Conservation (phyloP, 2,329 filamentous ascomycete genomes). For the Claviceps sp. region DNA sequence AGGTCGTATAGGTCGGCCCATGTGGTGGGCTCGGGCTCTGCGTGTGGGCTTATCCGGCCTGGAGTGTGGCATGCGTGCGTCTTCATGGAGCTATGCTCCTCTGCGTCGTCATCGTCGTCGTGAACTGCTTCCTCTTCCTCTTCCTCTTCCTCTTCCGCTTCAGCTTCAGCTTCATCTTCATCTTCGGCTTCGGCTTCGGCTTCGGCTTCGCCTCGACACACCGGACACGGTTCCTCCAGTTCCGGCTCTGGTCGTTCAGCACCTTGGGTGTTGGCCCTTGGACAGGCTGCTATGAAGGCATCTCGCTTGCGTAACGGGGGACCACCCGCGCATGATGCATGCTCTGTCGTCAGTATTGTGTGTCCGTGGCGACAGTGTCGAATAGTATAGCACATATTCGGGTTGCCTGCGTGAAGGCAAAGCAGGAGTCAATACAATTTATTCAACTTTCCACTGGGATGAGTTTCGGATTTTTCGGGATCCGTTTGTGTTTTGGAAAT, state of each 20-base stretch:
- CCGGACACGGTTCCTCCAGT: neutral
- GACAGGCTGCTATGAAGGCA: neutral
- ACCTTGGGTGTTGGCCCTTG: neutral
- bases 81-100: neutral
- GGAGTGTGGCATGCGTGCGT: neutral
- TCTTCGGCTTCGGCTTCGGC: neutral
- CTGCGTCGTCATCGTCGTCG: neutral
- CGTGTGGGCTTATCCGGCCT: neutral
- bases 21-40: neutral
- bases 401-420: no score
- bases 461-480: neutral
- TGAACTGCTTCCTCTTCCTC: neutral
- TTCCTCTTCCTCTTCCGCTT: neutral
- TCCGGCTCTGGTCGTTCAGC: neutral
- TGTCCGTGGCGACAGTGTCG: neutral
- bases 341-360: neutral
- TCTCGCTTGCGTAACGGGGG: neutral
- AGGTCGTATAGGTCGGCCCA: neutral
- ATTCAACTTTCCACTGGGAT: no score
- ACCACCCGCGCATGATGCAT: neutral
- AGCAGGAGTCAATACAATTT: no score
- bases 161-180: neutral
- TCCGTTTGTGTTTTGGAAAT: neutral
- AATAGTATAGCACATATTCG: neutral
- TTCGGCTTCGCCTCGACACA: neutral